These are phyloP conservation scores for Fusarium sp. DNA, from an alignment of 2,329 filamentous ascomycete genomes.

Conservation along the genomic window DNA sequence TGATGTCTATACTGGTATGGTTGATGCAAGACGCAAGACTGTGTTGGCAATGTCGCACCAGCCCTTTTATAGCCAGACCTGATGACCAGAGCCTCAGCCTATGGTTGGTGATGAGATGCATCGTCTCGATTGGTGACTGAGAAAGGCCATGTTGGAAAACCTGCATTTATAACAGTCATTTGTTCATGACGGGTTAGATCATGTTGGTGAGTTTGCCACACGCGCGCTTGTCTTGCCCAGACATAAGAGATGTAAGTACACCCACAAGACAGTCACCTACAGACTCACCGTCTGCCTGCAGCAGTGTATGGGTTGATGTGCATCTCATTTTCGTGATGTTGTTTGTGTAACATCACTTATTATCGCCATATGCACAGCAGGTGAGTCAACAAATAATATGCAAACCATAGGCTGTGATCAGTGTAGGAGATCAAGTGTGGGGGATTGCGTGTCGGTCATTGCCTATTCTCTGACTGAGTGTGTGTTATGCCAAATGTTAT, in stretches of 20 bases:
- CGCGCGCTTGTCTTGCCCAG: slow-evolving; percentile 5
- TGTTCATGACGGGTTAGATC: slow-evolving; percentile 2
- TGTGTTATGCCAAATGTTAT: not conserved
- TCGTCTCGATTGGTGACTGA: not conserved
- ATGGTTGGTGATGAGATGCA: slow-evolving; percentile 9
- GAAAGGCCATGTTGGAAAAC: slow-evolving; percentile 5
- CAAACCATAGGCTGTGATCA: not conserved
- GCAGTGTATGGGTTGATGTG: not conserved
- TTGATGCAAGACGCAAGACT: slow-evolving; percentile 31
- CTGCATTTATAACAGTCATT: slow-evolving; percentile 16
- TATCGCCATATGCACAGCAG: not conserved
- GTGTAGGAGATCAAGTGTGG: not conserved
- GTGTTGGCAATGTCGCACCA: slow-evolving; percentile 36
- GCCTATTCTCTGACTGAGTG: slow-evolving; percentile 6
- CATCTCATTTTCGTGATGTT: slow-evolving; percentile 15
- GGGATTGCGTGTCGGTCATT: slow-evolving; percentile 12
- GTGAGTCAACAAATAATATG: slow-evolving; percentile 3
- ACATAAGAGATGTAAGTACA: not conserved
- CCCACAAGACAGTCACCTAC: not conserved
- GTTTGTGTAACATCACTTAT: slow-evolving; percentile 4
- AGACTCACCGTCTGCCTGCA: slow-evolving; percentile 4
- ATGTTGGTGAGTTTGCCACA: slow-evolving; percentile 21
- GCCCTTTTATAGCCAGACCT: slow-evolving; percentile 12
- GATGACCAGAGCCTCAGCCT: not conserved
- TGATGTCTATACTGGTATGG: not conserved